Percentiles rank a stretch among this genome's conserved stretches.
Conservation (phyloP, 768 basidiomycete genomes). For the Auricularia sp. region DNA sequence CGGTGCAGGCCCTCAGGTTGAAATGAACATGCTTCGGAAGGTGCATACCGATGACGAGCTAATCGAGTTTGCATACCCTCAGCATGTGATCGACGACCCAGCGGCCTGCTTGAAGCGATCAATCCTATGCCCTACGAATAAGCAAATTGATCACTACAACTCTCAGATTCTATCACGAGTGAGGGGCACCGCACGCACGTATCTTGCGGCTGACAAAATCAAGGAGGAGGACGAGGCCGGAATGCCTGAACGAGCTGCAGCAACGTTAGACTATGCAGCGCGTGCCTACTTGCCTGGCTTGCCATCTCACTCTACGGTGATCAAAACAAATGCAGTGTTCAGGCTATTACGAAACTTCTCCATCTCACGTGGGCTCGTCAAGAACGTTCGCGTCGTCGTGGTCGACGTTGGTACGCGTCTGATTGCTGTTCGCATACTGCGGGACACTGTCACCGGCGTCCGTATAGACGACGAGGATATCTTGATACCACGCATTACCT, state of each 20-base stretch:
- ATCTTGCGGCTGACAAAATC: constrained; percentile 2
- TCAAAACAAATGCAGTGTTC: constrained; percentile 26
- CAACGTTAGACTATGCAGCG: constrained; percentile 15
- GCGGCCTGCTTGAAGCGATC: too few relatives aligned
- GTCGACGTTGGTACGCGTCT: constrained; percentile 16
- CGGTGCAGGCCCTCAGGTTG: constrained; percentile 17
- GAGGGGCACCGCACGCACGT: too few relatives aligned
- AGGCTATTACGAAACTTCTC: constrained; percentile 29
- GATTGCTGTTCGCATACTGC: constrained; percentile 16
- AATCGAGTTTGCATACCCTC: constrained; percentile 21
- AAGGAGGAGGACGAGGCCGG: constrained; percentile 15
- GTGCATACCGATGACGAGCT: constrained; percentile 11
- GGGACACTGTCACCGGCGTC: constrained; percentile 4
- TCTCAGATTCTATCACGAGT: too few relatives aligned
- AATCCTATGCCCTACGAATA: too few relatives aligned
- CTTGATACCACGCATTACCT: constrained; percentile 19
- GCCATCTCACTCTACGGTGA: constrained; percentile 8
- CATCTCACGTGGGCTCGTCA: constrained; percentile 27
- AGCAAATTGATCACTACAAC: neutral
- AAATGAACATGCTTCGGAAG: constrained; percentile 14
- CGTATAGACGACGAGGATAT: constrained; percentile 15
- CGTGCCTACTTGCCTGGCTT: constrained; percentile 15
- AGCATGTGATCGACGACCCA: constrained; percentile 9
- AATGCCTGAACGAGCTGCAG: constrained; percentile 10
- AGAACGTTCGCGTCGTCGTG: constrained; percentile 29